A percentile compares a stretch with the other conserved stretches of the same genome.
Conservation (phyloP, 1,284 basidiomycete species). For the Marasmius sp. region DNA sequence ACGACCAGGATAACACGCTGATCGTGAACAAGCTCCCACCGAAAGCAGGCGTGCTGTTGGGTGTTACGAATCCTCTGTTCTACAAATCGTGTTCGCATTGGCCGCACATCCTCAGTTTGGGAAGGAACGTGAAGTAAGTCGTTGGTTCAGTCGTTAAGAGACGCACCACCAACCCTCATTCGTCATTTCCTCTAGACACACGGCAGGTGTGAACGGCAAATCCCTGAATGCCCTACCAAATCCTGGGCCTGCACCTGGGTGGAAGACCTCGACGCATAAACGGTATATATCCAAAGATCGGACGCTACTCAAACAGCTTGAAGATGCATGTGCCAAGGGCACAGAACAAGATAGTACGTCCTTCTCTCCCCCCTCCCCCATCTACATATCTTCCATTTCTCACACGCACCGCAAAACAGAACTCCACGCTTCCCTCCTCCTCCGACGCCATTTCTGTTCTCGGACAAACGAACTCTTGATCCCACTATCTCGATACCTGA, state of each 20-base stretch:
- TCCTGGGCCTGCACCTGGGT: conserved; percentile 62
- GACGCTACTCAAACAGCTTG: conserved; percentile 65
- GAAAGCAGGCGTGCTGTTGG: conserved; percentile 80
- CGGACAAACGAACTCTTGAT: conserved; percentile 89
- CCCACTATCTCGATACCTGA: conserved; percentile 91
- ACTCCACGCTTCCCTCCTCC: conserved; percentile 61
- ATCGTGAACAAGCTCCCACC: conserved; percentile 86
- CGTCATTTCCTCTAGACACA: conserved; percentile 3
- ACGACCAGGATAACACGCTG: conserved; percentile 80
- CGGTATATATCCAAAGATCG: conserved; percentile 87
- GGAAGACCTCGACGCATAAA: conserved; percentile 80
- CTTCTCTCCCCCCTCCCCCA: background rate
- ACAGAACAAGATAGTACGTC: conserved; percentile 54
- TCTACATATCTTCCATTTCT: background rate
- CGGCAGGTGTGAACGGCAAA: background rate
- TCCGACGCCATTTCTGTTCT: conserved; percentile 85
- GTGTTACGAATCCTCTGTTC: conserved; percentile 95
- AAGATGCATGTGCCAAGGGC: conserved; percentile 48
- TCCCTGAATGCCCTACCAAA: conserved; percentile 22
- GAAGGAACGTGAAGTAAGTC: conserved; percentile 44
- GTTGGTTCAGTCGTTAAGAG: background rate
- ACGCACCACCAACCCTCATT: background rate
- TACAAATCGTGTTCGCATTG: conserved; percentile 87
- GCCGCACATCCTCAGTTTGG: conserved; percentile 84
- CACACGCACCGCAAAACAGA: conserved; percentile 41